Evolutionary conservation across 441 rosid species (phyloP).

Genomic region (Cnidoscolus chayamansa): DNA sequence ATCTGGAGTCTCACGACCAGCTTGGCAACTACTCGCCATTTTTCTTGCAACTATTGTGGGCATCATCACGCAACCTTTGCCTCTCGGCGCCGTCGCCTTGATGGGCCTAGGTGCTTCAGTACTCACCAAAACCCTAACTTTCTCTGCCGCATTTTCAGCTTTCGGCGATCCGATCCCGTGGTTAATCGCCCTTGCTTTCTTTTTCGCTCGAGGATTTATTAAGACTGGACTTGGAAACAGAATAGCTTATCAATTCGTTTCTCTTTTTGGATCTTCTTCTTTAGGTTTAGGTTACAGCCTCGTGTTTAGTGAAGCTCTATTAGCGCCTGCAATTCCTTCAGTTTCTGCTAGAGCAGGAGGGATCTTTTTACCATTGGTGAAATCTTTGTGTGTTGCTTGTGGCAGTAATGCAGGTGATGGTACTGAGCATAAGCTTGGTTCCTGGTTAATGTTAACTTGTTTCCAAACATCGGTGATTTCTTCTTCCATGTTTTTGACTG

Average conservation of each 20-base stretch:
- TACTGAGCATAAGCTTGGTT: constrained; percentile 78
- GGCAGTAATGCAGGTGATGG: constrained; percentile 95
- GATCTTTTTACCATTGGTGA: constrained; percentile 81
- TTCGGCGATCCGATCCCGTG: constrained; percentile 97
- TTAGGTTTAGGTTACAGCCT: constrained; percentile 88
- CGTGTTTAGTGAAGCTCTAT: constrained; percentile 85
- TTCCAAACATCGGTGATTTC: constrained; percentile 96
- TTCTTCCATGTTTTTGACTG: constrained; percentile 94
- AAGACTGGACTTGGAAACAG: constrained; percentile 92
- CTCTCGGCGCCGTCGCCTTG: constrained; percentile 87
- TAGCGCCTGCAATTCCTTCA: constrained; percentile 96
- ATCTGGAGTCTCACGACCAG: constrained; percentile 67
- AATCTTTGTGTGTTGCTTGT: constrained; percentile 90
- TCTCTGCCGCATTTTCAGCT: constrained; percentile 88
- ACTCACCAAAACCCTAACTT: constrained; percentile 80
- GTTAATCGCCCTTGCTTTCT: constrained; percentile 97
- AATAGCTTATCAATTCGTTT: constrained; percentile 88
- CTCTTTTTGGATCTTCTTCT: constrained; percentile 71
- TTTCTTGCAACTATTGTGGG: constrained; percentile 94
- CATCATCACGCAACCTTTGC: constrained; percentile 88
- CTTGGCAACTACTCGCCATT: constrained; percentile 91
- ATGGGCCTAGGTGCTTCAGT: constrained; percentile 88
- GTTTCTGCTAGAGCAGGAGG: constrained; percentile 99
- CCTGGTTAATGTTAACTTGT: constrained; percentile 96
- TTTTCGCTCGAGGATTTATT: constrained; percentile 92